Base-by-base conservation (phyloP, 768 basidiomycete genomes). In the Xerocomus spinulosus region DNA sequence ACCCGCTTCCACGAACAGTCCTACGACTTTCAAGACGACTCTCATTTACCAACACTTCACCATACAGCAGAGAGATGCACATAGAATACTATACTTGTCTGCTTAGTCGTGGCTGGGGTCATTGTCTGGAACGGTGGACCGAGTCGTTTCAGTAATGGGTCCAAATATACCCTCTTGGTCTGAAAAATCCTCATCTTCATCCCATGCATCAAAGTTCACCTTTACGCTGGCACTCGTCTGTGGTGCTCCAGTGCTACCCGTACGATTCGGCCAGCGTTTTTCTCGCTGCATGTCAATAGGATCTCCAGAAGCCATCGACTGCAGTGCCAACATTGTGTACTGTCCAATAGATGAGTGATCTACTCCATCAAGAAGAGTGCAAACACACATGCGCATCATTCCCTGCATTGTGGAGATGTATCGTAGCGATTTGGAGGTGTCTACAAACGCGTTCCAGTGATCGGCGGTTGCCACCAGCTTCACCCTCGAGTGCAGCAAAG, bases 331-430 rank as follows among this genome's bases (percentile, higher is more conserved):
- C 48, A 92, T 69, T 2, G 87, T 90, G 56, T 80, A 87, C 90
- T 92, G 54, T 32, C 21, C n/a, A 20, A 28, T 23, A 9, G 9
- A 9, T 58, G 14, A 62, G 24, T 10, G 2, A 24, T 18, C 17
- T 8, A 15, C 21, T 25, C 13, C 12, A 7, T 24, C 15, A 8
- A 28, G 7, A 42, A 36, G 9, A 29, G 36, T 18, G 5, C 25
- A 18, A 33, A 63, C 82, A 34, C 56, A 91, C 90, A 62, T 85
- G 76, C 2, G 90, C 89, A 62, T 92, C 88, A 58, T 92, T 92
- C 0, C 89, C 90, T 1, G 87, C 89, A 58, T 93, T 94, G 72
- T 92, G 92, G 48, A 86, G 67, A 55, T 74, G 70, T 28, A 73
- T 54, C 1, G 79, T 77, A 0, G 68, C 53, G 42, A 91, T 73